Evolutionary conservation across 495 filamentous ascomycete genomes (phyloP), one percentile per base, ranked within the genome.

Genomic region (Evernia prunastri): DNA sequence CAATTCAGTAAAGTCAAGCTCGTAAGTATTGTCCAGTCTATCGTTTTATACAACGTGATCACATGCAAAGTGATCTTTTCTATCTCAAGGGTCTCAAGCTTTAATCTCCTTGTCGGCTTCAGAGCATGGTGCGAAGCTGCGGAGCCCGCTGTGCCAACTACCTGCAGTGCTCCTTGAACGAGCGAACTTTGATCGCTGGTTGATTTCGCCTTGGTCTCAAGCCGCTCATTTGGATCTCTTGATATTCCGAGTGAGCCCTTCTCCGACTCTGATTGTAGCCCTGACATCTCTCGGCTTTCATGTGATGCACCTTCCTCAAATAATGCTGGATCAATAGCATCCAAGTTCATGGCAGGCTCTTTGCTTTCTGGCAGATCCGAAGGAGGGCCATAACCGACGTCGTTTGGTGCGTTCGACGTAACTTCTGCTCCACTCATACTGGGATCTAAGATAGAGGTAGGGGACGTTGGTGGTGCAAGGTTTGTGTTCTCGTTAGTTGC

Each of bases 1-100:
- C 93, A 96, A 49, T 87, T 80, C 56, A 97, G 84, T 20, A 97
- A 80, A 0, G 93, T 96, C 57, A 97, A 75, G 20, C 78, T 88
- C n/a, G 85, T 88, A 49, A 96, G 73, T 5, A 81, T 74, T 0
- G 84, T 86, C 90, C 90, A 96, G 72, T 97, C 91, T 59, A 96
- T 81, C 0, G 86, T 85, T 56, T 84, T 83, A 43, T 85, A 77
- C 36, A 92, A 78, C 23, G 89, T 83, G 20, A 84, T 77, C 27
- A 91, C 76, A 13, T 87, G 90, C 8, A 96, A 72, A 2, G 84
- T 79, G 17, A 96, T 84, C n/a, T 90, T 83, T 72, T 97, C 92
- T 2, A 97, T 79, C 71, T 94, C 91, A 20, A 97, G 79, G 9
- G 82, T 84, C 59, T 92, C 86, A 31, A 96, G 76, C 37, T 81